phyloP scores from a whole-genome alignment of 768 basidiomycete genomes.

The Macrocybe gigantea region DNA sequence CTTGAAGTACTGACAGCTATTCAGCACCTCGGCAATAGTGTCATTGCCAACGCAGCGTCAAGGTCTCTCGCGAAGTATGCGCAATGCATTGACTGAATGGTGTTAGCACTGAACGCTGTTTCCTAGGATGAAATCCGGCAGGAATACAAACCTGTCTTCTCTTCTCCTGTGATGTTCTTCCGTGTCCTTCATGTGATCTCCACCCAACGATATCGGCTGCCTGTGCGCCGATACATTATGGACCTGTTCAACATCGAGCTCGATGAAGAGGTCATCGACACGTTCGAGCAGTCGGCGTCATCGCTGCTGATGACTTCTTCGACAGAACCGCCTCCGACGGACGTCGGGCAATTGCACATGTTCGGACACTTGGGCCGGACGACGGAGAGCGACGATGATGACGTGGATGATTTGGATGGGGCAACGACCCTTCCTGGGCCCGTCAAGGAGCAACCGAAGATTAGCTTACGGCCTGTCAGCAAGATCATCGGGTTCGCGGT shows the following conservation, averaged over 20 bases:
- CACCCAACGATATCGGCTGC: constrained; percentile 83
- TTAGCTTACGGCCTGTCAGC: constrained; percentile 52
- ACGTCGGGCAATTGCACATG: constrained; percentile 54
- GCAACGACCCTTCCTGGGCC: constrained; percentile 30
- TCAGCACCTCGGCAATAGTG: constrained; percentile 91
- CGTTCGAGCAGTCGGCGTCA: constrained; percentile 46
- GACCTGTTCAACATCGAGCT: constrained; percentile 88
- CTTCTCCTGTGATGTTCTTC: constrained; percentile 73
- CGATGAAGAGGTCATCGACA: constrained; percentile 51
- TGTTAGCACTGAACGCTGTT: constrained; percentile 2
- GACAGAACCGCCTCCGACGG: constrained; percentile 31
- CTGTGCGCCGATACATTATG: constrained; percentile 87
- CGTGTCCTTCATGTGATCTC: constrained; percentile 86
- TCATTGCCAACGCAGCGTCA: constrained; percentile 93
- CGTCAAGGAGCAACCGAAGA: constrained; percentile 40
- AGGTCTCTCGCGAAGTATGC: constrained; percentile 78
- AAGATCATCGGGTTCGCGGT: constrained; percentile 55
- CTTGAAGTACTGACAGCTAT: constrained; percentile 84
- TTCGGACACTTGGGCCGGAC: constrained; percentile 49
- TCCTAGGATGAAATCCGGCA: constrained; percentile 70
- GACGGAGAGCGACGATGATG: constrained; percentile 58
- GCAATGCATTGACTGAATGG: neutral
- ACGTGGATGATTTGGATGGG: constrained; percentile 45
- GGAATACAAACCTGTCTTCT: constrained; percentile 72
- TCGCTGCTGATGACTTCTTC: constrained; percentile 42